Evolutionary conservation across 2,329 filamentous ascomycete species (phyloP).

Genomic region (Huntiella decipiens): DNA sequence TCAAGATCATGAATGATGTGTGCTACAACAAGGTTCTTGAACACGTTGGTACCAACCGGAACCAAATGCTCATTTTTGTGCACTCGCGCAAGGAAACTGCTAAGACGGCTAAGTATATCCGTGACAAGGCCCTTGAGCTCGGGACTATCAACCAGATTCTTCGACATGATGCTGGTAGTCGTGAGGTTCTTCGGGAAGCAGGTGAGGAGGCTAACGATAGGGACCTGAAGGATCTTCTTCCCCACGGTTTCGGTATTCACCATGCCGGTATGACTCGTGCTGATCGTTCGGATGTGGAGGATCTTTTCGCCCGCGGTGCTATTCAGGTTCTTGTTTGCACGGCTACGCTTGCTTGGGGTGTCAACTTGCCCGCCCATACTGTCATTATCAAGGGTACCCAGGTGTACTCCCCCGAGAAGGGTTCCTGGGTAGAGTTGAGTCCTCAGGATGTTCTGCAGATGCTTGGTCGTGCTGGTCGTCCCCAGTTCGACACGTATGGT

Average conservation of each 20-base stretch:
- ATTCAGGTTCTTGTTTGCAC: constrained; percentile 95
- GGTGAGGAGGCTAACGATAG: constrained; percentile 64
- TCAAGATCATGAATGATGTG: constrained; percentile 98
- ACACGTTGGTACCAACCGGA: constrained; percentile 77
- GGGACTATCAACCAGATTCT: constrained; percentile 95
- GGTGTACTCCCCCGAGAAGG: constrained; percentile 95
- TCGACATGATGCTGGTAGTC: constrained; percentile 75
- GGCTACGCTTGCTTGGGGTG: constrained; percentile 96
- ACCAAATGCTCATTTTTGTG: constrained; percentile 98
- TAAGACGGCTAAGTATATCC: constrained; percentile 89
- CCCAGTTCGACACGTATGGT: constrained; percentile 93
- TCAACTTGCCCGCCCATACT: constrained; percentile 91
- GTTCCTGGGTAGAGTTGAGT: constrained; percentile 93
- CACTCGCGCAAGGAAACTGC: constrained; percentile 96
- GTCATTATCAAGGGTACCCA: constrained; percentile 98
- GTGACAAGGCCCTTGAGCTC: constrained; percentile 90
- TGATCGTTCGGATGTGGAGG: constrained; percentile 90
- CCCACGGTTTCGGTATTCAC: constrained; percentile 95
- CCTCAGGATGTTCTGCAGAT: constrained; percentile 97
- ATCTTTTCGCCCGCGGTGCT: constrained; percentile 75
- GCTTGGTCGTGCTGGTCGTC: constrained; percentile 89
- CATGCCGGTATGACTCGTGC: constrained; percentile 91
- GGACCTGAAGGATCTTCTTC: constrained; percentile 82
- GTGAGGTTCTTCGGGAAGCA: constrained; percentile 74
- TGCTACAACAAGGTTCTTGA: constrained; percentile 96